Base-by-base conservation (phyloP, 2,329 filamentous ascomycete genomes). In the Botrytis cinerea region DNA sequence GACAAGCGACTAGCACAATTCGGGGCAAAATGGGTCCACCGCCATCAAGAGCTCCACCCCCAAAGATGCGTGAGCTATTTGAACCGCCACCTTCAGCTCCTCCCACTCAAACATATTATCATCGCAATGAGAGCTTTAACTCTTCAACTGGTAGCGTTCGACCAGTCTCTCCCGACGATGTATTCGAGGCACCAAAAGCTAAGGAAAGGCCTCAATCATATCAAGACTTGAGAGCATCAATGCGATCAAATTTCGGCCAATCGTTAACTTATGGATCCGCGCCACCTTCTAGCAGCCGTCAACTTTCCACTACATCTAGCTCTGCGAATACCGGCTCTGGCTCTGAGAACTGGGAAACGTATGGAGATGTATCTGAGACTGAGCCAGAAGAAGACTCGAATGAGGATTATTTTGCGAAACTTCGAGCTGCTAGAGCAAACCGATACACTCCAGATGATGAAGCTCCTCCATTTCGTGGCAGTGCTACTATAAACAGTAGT, bases 281-380 rank as follows among this genome's bases (percentile, higher is more conserved):
- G 32, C 78, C 80, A 45, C 71, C 75, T 28, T 76, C 78, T 62
- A 74, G 78, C 38, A 86, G 84, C 75, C 86, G 93, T 66, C 93
- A 95, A 78, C 90, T 92, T 25, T 93, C 91, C 10, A 90, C 90
- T 76, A 91, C 91, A 1, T 95, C 93, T 3, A 84, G 84, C 3
- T 83, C 85, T 35, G 84, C 84, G n/a, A 93, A 92, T 1, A 87
- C 87, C 35, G 87, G 92, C 40, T 94, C 93, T 8, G 93, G 93
- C 1, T 97, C 93, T 5, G 95, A 98, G 83, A 98, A 98, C 82
- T 98, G 95, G 95, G 95, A 98, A 83, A 97, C 95, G 16, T 98
- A 96, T 79, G 95, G 96, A 78, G 93, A 97, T 81, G 90, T 88
- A 77, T 94, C 92, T 75, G 91, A 94, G 79, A 94, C 92, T 75